Evolutionary conservation across 306 rosid species (phyloP).

Genomic region (Luffa aegyptiaca): DNA sequence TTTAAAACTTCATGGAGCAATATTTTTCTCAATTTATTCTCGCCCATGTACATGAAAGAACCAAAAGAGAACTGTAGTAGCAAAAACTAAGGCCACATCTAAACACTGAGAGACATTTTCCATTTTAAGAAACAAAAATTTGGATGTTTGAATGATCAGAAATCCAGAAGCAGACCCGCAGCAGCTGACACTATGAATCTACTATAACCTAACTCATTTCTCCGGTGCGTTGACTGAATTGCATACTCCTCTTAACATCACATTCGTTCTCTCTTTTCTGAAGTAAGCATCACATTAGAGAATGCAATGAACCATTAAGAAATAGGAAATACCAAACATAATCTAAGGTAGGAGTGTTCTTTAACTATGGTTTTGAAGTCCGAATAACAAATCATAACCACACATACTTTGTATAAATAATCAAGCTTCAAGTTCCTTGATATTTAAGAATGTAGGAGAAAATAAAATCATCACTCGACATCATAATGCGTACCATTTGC

Average conservation of each 20-base stretch:
- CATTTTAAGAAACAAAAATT: not conserved
- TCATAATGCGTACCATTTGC: conserved; percentile 54
- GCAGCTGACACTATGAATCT: not conserved
- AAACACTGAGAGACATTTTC: not conserved
- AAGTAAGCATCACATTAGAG: not conserved
- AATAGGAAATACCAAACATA: not conserved
- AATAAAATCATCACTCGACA: not conserved
- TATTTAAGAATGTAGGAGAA: not conserved
- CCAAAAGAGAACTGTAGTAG: not conserved
- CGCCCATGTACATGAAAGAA: not conserved
- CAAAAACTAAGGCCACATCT: not conserved
- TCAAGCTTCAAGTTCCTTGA: not conserved
- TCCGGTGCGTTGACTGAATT: not conserved
- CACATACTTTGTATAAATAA: not conserved
- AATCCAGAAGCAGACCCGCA: not conserved
- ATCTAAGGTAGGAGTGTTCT: not conserved
- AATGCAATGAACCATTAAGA: not conserved
- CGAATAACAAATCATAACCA: not conserved
- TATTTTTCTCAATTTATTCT: not conserved
- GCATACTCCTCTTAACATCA: not conserved
- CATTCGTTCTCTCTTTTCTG: not conserved
- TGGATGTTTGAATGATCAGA: not conserved
- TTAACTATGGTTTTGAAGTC: not conserved
- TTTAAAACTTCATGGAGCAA: not conserved
- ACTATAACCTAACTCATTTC: not conserved